Conservation (phyloP, 2,329 filamentous ascomycete genomes). For the Ascocoryne sarcoides region DNA sequence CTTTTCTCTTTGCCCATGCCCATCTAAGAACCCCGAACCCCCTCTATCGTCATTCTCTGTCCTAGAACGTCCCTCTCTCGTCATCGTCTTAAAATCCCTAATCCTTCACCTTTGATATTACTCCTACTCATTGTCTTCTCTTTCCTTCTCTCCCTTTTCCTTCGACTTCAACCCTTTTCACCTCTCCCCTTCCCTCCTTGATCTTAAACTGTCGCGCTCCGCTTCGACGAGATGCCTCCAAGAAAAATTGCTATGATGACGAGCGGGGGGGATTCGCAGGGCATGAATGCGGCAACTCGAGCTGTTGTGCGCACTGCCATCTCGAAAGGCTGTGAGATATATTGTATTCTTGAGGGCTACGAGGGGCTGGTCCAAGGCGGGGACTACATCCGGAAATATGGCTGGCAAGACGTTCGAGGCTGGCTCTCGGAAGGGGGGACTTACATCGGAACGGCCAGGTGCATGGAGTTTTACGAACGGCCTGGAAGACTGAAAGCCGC, state of each 20-base stretch:
- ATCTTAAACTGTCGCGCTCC: too few relatives aligned
- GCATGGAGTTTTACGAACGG: constrained; percentile 86
- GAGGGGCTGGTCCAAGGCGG: constrained; percentile 88
- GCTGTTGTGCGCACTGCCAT: constrained; percentile 85
- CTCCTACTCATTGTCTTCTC: too few relatives aligned
- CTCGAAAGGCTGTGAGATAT: constrained; percentile 71
- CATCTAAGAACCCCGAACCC: too few relatives aligned
- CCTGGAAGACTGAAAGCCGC: constrained; percentile 75
- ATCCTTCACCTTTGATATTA: too few relatives aligned
- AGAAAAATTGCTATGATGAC: constrained; percentile 58
- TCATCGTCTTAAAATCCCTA: too few relatives aligned
- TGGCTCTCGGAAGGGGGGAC: constrained; percentile 93
- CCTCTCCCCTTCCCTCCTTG: too few relatives aligned
- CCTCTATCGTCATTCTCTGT: too few relatives aligned
- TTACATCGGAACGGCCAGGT: constrained; percentile 88
- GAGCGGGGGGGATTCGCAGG: constrained; percentile 64
- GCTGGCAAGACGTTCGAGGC: constrained; percentile 89
- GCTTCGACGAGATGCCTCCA: constrained; percentile 23
- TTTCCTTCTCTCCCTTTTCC: background rate
- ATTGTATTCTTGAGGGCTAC: constrained; percentile 86
- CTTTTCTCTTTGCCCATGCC: too few relatives aligned
- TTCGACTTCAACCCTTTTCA: too few relatives aligned
- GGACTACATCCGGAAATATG: constrained; percentile 76
- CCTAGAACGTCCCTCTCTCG: too few relatives aligned
- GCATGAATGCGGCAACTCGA: constrained; percentile 66